Base-by-base conservation (phyloP, 805 yeast genomes). In the Ogataea paraovalis region DNA sequence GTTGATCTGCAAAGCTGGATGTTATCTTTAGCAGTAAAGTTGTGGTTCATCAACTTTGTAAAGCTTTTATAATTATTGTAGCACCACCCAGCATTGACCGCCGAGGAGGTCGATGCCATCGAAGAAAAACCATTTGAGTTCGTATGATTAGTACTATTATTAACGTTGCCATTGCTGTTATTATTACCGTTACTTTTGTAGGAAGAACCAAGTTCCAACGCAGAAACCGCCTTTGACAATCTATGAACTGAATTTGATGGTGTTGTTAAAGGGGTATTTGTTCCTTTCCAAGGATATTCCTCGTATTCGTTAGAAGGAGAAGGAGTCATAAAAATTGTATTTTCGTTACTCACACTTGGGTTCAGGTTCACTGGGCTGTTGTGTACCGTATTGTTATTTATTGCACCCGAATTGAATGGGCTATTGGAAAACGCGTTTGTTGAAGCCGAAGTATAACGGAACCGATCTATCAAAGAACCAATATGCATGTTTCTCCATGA, bases 401-500 rank as follows among this genome's bases (percentile, higher is more conserved):
- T 30, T 30, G 34, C 14, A 30, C 12, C 12, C 10, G 20, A 7
- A 18, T 34, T 34, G 38, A 16, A 18, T 4, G 38, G 16, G 16
- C 12, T 34, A 34, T 16, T 18, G 28, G 28, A 6, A 4, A 16
- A 6, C 12, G 20, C 10, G 21, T 34, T 34, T 18, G 20, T 16
- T 6, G 38, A n/a, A 34, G 22, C 22, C 2, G 48, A 16, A 18
- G 53, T 42, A 25, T 50, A 14, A 39, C 60, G 56, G 64, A 64
- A 59, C 14, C 62, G 48, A 12, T 64, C 68, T 41, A 64, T 52
- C 27, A 64, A 57, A 0, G 67, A 63, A 2, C 67, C 66, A 39
- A 62, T 45, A 23, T 56, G 57, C 4, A 54, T 42, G 40, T 48
- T 53, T 41, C 68, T 51, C 68, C 68, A 60, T 25, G 70, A 61